These are phyloP conservation scores for Chlamydomonas schloesseri DNA, from an alignment of 139 green algal species.

Conservation along the genomic window DNA sequence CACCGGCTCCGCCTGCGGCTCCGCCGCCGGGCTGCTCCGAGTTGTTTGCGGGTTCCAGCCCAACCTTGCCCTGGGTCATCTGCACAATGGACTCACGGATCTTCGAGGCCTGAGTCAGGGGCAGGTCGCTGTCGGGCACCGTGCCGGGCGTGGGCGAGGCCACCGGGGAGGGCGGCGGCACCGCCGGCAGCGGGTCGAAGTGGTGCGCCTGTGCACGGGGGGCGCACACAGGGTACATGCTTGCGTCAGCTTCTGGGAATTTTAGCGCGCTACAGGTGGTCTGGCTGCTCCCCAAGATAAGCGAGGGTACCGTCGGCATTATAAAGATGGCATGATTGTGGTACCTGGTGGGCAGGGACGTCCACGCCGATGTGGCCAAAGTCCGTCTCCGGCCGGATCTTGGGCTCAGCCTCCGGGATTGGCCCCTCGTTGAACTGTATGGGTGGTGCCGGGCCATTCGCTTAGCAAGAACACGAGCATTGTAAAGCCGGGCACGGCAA, in stretches of 20 bases:
- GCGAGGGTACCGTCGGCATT: too few relatives aligned
- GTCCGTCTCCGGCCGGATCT: conserved; percentile 34
- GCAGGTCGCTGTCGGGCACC: not conserved
- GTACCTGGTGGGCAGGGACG: conserved; percentile 14
- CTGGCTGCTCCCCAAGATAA: too few relatives aligned
- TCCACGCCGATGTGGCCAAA: conserved; percentile 16
- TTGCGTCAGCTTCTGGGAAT: too few relatives aligned
- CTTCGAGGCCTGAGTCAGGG: not conserved
- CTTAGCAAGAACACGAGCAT: too few relatives aligned
- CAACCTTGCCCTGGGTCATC: conserved; percentile 24
- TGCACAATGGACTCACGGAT: conserved; percentile 10
- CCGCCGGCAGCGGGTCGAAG: conserved; percentile 21
- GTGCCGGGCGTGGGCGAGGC: not conserved
- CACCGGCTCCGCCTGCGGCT: not conserved
- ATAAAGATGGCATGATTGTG: too few relatives aligned
- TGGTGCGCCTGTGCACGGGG: conserved; percentile 39
- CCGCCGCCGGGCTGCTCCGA: not conserved
- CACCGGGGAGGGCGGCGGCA: not conserved
- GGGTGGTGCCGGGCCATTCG: too few relatives aligned
- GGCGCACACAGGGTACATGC: too few relatives aligned
- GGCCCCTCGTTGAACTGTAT: not conserved
- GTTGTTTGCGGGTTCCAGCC: not conserved
- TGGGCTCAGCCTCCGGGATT: conserved; percentile 18
- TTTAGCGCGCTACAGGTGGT: too few relatives aligned
- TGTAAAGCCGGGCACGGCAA: too few relatives aligned